Conservation (phyloP, 2,329 filamentous ascomycete species). For the Fusarium sororula region DNA sequence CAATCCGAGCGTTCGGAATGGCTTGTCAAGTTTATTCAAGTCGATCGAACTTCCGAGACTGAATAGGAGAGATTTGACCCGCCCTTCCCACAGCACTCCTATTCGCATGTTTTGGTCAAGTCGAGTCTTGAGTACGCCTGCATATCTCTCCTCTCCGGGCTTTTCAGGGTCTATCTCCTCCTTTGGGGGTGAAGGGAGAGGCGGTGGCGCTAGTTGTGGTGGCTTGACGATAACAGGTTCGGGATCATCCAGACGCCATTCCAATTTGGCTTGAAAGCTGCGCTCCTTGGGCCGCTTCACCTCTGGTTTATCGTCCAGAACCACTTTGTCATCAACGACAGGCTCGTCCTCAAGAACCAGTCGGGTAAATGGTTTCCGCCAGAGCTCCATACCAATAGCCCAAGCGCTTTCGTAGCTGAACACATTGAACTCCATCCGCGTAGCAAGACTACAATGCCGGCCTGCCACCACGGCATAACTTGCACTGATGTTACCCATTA, state of each 20-base stretch:
- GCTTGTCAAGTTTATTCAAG: conserved; percentile 77
- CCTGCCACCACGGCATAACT: conserved; percentile 93
- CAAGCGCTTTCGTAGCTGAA: conserved; percentile 98
- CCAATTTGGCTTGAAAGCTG: conserved; percentile 64
- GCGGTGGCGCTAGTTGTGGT: not conserved
- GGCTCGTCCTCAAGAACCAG: conserved; percentile 49
- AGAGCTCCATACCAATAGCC: conserved; percentile 90
- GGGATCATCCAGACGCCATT: conserved; percentile 56
- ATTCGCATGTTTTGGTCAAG: conserved; percentile 89
- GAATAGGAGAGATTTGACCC: conserved; percentile 91
- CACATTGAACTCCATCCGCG: conserved; percentile 94
- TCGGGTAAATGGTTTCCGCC: conserved; percentile 70
- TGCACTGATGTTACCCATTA: conserved; percentile 92
- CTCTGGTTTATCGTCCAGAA: conserved; percentile 17
- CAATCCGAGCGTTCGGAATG: conserved; percentile 78
- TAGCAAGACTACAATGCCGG: conserved; percentile 83
- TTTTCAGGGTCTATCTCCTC: conserved; percentile 31
- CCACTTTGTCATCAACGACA: conserved; percentile 39
- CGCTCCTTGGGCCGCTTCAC: conserved; percentile 46
- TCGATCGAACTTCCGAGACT: conserved; percentile 89
- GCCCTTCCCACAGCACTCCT: conserved; percentile 90
- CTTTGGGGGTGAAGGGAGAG: conserved; percentile 2
- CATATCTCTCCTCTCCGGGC: conserved; percentile 70
- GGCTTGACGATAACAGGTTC: conserved; percentile 41
- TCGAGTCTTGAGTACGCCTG: conserved; percentile 88